Evolutionary conservation across 345 rosid genomes (phyloP).

Genomic region (Leavenworthia alabamica): DNA sequence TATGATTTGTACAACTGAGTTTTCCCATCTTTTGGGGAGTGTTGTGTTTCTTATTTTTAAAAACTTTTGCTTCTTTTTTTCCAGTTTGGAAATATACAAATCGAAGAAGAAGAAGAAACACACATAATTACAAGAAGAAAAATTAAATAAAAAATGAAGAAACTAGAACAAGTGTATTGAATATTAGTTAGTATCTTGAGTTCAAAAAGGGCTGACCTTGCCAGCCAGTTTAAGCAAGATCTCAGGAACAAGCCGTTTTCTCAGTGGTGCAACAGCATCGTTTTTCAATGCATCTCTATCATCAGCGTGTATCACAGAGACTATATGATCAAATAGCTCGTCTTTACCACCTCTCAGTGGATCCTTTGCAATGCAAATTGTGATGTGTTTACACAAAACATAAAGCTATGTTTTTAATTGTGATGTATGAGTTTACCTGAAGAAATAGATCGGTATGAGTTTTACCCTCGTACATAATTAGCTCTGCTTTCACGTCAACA

Average conservation of each 20-base stretch:
- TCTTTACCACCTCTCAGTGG: slow-evolving; percentile 94
- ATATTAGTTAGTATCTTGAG: background rate
- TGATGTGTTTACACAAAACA: background rate
- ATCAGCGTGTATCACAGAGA: slow-evolving; percentile 53
- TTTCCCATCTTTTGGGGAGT: background rate
- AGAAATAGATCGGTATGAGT: slow-evolving; percentile 91
- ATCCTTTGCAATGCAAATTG: slow-evolving; percentile 47
- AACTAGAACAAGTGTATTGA: background rate
- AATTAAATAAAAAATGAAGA: too few relatives aligned
- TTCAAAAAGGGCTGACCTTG: slow-evolving; percentile 72
- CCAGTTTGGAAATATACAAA: background rate
- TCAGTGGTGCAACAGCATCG: slow-evolving; percentile 58
- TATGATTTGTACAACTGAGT: slow-evolving; percentile 18
- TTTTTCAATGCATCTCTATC: slow-evolving; percentile 55
- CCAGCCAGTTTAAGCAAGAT: slow-evolving; percentile 56
- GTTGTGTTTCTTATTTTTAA: background rate
- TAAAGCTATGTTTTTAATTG: background rate
- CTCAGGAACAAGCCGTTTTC: slow-evolving; percentile 81
- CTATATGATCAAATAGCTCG: slow-evolving; percentile 61
- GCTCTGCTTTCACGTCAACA: slow-evolving; percentile 53
- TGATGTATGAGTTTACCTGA: slow-evolving; percentile 83
- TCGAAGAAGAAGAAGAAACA: slow-evolving; percentile 3
- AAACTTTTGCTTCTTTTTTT: too few relatives aligned
- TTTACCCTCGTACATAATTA: slow-evolving; percentile 65
- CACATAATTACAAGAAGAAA: background rate